Base-by-base conservation (phyloP, 2,329 filamentous ascomycete species). In the Geosmithia flava region DNA sequence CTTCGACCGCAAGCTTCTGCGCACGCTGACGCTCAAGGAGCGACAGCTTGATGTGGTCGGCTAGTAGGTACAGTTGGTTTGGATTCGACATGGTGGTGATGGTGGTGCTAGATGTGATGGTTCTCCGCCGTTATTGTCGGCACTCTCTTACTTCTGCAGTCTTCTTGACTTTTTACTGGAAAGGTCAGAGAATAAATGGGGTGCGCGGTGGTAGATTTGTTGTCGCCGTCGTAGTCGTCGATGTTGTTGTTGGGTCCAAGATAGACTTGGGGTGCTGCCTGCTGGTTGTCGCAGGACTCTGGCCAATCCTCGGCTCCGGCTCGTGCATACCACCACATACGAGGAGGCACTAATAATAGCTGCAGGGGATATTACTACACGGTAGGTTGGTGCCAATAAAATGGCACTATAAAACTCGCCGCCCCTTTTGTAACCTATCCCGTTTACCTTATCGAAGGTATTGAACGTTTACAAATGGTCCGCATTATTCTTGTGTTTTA, bases 21-120 rank as follows among this genome's bases (percentile, higher is more conserved):
- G 90, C 88, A 50, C 91, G 83, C 68, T 95, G 84, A 50, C 91
- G 82, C 70, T 97, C 93, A 23, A 97, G 81, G 16, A 98, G 76
- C 15, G 90, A 95, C 52, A 97, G 80, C 68, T 97, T 96, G 74
- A 97, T 87, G 67, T 97, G 91, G 69, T 98, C 93, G 59, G 90
- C 88, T 50, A 97, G 80, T 48, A 97, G 83, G 63, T 90, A 88
- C 55, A 97, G 83, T 66, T 96, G 90, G 59, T 80, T 81, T 40
- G 76, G 67, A 56, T 75, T 81, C 41, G 63, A 61, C 64, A 67
- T 67, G 49, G 48, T 47, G 51, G n/a, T n/a, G n/a, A n/a, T n/a
- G 50, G 20, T 29, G 47, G 20, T 29, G 45, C 23, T 37, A 45
- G n/a, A n/a, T n/a, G 15, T 37, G 33, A 37, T 37, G 23, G 23